These are phyloP conservation scores for Pestalotiopsis sp. DNA, from an alignment of 2,329 filamentous ascomycete genomes.

Conservation along the genomic window DNA sequence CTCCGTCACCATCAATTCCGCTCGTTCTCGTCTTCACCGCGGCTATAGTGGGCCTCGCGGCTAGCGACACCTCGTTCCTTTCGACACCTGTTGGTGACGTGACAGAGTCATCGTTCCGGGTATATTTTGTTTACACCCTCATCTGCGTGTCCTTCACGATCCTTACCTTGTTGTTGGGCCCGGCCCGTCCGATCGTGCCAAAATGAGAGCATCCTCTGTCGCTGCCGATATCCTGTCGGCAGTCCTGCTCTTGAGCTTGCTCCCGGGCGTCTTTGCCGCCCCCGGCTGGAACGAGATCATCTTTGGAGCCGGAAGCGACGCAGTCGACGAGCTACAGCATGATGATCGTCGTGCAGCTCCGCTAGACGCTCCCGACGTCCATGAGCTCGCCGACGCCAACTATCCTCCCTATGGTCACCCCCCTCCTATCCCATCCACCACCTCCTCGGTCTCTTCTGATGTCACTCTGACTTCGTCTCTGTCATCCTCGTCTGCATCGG, in stretches of 20 bases:
- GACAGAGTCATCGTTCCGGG: neutral
- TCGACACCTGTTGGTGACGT: neutral
- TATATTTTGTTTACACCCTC: neutral
- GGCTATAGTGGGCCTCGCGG: neutral
- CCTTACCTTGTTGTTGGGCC: neutral
- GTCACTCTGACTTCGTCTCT: neutral
- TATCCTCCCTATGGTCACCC: conserved; percentile 15
- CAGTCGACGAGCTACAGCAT: conserved; percentile 1
- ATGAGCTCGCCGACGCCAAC: conserved; percentile 12
- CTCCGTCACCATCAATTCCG: neutral
- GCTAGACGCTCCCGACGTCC: neutral
- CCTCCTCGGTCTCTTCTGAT: neutral
- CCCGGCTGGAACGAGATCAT: conserved; percentile 1
- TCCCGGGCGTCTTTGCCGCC: conserved; percentile 21
- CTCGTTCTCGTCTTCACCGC: neutral
- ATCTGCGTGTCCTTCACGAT: neutral
- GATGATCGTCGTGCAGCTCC: conserved; percentile 12
- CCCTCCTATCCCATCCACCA: neutral
- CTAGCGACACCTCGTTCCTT: neutral
- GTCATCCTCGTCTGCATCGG: neutral
- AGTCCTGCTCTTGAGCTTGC: conserved; percentile 27
- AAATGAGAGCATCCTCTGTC: conserved; percentile 40
- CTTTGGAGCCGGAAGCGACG: neutral
- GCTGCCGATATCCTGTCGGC: conserved; percentile 36
- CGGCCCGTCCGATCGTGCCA: conserved; percentile 15